These are phyloP conservation scores for Amanita jacksonii DNA, from an alignment of 768 basidiomycete species.

Conservation along the genomic window DNA sequence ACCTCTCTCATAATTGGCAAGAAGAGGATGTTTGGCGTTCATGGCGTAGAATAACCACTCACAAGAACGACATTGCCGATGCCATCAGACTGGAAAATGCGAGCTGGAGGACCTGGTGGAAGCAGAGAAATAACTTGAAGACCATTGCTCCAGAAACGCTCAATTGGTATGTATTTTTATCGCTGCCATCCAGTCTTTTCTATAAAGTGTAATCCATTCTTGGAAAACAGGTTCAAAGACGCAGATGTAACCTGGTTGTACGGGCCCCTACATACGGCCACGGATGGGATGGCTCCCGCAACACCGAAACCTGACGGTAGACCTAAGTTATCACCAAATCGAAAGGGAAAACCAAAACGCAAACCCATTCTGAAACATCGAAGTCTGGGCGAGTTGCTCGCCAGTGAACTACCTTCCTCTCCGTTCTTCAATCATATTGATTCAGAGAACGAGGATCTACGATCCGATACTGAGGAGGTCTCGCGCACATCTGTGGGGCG, in stretches of 20 bases:
- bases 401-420: slow-evolving; percentile 54
- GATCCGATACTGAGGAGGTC: neutral
- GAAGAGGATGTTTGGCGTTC: slow-evolving; percentile 98
- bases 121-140: slow-evolving; percentile 92
- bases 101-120: slow-evolving; percentile 99
- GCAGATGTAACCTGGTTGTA: slow-evolving; percentile 99
- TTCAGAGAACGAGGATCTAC: slow-evolving; percentile 39
- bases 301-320: slow-evolving; percentile 41
- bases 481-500: no score
- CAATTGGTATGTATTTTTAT: slow-evolving; percentile 67
- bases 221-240: slow-evolving; percentile 83
- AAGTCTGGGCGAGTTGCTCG: slow-evolving; percentile 83
- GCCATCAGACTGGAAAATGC: slow-evolving; percentile 95
- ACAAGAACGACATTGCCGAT: slow-evolving; percentile 97
- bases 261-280: slow-evolving; percentile 89
- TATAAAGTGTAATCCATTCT: slow-evolving; percentile 5
- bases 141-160: slow-evolving; percentile 95
- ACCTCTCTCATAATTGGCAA: slow-evolving; percentile 94
- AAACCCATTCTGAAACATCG: slow-evolving; percentile 97
- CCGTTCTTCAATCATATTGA: slow-evolving; percentile 55
- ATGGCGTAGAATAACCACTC: slow-evolving; percentile 97
- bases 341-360: slow-evolving; percentile 17
- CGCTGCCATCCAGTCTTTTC: slow-evolving; percentile 9
- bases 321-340: slow-evolving; percentile 37
- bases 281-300: slow-evolving; percentile 67